Evolutionary conservation across 768 basidiomycete genomes (phyloP).

Genomic region (Lentinula sp.): DNA sequence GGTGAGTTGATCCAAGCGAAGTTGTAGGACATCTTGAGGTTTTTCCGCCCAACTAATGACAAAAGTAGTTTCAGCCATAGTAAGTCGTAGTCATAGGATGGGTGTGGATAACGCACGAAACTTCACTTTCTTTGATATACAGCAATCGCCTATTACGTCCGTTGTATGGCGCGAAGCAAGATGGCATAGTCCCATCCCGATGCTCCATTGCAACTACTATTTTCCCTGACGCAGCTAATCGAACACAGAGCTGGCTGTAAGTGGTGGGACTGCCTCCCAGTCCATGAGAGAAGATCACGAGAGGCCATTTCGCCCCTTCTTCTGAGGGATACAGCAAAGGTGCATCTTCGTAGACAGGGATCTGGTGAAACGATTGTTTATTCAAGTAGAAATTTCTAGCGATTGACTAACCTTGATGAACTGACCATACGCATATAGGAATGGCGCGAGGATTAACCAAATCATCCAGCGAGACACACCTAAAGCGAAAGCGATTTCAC

Average conservation of each 20-base stretch:
- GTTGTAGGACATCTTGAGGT: constrained; percentile 26
- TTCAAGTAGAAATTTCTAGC: background rate
- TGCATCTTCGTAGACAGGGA: constrained; percentile 52
- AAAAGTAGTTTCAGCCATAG: background rate
- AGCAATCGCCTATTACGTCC: constrained; percentile 22
- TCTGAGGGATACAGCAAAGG: constrained; percentile 38
- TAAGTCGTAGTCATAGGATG: background rate
- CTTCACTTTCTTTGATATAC: constrained; percentile 53
- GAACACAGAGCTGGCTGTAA: constrained; percentile 71
- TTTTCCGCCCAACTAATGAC: constrained; percentile 21
- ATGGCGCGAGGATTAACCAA: constrained; percentile 29
- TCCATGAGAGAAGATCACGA: constrained; percentile 84
- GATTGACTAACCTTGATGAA: constrained; percentile 34
- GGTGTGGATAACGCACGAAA: constrained; percentile 37
- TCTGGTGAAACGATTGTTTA: constrained; percentile 23
- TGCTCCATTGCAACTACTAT: constrained; percentile 83
- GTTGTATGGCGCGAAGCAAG: constrained; percentile 31
- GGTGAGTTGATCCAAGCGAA: constrained; percentile 65
- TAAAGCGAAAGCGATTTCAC: constrained; percentile 9
- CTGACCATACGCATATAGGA: constrained; percentile 45
- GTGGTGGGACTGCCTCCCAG: constrained; percentile 67
- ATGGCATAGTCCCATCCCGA: constrained; percentile 71
- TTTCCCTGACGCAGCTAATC: constrained; percentile 70
- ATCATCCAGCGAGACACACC: constrained; percentile 32
- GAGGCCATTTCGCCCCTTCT: constrained; percentile 51